phyloP scores from a whole-genome alignment of 2,329 filamentous ascomycete species.

The Aureobasidium sp. region DNA sequence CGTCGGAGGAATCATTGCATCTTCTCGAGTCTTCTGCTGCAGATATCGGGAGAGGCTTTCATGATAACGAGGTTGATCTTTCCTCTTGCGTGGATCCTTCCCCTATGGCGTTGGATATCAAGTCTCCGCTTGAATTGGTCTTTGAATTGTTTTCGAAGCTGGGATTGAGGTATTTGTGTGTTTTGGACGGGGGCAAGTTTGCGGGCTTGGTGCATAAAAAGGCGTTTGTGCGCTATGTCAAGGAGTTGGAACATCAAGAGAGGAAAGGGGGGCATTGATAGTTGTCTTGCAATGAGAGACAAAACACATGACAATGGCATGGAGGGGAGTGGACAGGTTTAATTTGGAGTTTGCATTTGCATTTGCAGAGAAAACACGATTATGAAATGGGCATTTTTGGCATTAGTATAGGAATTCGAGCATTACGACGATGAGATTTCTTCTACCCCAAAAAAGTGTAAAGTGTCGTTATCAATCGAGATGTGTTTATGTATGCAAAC shows the following conservation, averaged over 20 bases:
- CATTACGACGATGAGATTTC: too few species aligned
- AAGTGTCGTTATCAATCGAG: too few species aligned
- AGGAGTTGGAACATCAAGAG: slow-evolving; percentile 59
- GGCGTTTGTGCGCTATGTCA: slow-evolving; percentile 88
- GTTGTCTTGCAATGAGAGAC: too few species aligned
- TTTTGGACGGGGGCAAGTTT: slow-evolving; percentile 74
- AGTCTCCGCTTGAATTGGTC: slow-evolving; percentile 86
- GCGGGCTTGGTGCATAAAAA: slow-evolving; percentile 95
- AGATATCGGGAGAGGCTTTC: background rate
- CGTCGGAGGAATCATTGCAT: slow-evolving; percentile 12
- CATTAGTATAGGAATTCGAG: too few species aligned
- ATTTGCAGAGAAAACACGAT: too few species aligned
- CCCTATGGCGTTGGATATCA: slow-evolving; percentile 78
- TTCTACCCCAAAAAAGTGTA: too few species aligned
- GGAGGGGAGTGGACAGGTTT: too few species aligned
- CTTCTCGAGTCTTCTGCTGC: slow-evolving; percentile 50
- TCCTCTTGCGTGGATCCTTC: slow-evolving; percentile 86
- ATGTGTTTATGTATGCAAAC: too few species aligned
- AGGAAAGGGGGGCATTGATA: slow-evolving; percentile 16
- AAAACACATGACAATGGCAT: too few species aligned
- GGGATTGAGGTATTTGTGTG: slow-evolving; percentile 85
- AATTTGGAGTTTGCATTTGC: too few species aligned
- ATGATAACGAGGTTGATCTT: slow-evolving; percentile 50
- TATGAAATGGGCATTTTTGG: too few species aligned
- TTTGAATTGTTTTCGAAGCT: slow-evolving; percentile 96